These are phyloP conservation scores for Salix arbutifolia DNA, from an alignment of 345 rosid species.

Conservation along the genomic window DNA sequence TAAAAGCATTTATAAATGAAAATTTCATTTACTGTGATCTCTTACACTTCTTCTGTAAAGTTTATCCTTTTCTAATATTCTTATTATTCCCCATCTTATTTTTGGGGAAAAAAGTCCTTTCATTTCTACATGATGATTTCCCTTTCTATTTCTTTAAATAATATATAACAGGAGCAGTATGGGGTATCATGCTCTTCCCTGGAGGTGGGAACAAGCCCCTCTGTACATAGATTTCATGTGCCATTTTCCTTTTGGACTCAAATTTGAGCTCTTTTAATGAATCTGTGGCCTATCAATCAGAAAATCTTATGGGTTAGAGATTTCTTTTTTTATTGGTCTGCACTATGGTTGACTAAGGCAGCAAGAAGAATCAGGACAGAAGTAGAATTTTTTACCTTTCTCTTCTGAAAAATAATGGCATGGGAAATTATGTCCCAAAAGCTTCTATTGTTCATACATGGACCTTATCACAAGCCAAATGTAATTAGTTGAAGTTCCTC, in stretches of 20 bases:
- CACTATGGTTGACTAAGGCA: background rate
- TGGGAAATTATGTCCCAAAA: background rate
- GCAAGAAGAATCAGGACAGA: background rate
- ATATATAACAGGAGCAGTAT: constrained; percentile 58
- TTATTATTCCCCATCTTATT: background rate
- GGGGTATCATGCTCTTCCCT: constrained; percentile 46
- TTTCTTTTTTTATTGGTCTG: background rate
- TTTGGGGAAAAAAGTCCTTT: background rate
- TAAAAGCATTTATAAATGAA: background rate
- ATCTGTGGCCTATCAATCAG: background rate
- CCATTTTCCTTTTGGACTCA: background rate
- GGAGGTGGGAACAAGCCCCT: constrained; percentile 52
- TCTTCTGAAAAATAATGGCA: background rate
- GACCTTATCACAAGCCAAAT: background rate
- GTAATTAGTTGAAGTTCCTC: background rate
- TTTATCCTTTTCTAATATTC: background rate
- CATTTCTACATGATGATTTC: background rate
- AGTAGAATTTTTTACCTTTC: background rate
- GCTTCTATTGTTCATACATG: background rate
- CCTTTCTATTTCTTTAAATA: background rate
- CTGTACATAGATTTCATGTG: constrained; percentile 78
- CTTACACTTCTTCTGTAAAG: background rate
- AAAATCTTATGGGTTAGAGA: background rate
- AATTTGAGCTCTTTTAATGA: background rate
- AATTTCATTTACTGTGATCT: background rate